phyloP scores from a whole-genome alignment of 495 filamentous ascomycete genomes.

The Penicillium robsamsonii region DNA sequence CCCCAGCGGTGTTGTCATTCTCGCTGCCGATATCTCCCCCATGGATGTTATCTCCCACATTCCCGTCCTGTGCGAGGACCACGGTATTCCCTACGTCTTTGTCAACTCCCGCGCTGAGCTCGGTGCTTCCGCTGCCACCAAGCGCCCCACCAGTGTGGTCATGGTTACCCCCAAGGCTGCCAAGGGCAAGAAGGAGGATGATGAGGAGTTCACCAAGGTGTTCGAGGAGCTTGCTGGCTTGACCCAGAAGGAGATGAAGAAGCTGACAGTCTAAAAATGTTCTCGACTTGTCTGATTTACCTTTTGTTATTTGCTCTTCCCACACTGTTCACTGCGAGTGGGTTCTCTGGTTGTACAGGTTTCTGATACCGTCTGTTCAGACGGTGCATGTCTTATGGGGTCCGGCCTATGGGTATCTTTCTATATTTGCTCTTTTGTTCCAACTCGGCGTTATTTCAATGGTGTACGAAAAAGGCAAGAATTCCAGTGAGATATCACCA shows the following conservation, averaged over 20 bases:
- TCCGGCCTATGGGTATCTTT: slow-evolving; percentile 47
- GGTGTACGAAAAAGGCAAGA: slow-evolving; percentile 50
- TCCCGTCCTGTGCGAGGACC: slow-evolving; percentile 95
- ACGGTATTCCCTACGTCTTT: slow-evolving; percentile 91
- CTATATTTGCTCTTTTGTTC: slow-evolving; percentile 39
- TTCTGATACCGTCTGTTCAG: slow-evolving; percentile 42
- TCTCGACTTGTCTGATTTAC: slow-evolving; percentile 26
- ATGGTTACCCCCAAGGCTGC: slow-evolving; percentile 68
- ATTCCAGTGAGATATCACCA: slow-evolving; percentile 34
- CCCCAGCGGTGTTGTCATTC: slow-evolving; percentile 74
- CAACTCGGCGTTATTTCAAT: slow-evolving; percentile 45
- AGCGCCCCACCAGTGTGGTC: slow-evolving; percentile 91
- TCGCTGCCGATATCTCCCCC: slow-evolving; percentile 95
- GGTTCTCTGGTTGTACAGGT: slow-evolving; percentile 46
- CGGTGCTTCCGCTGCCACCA: slow-evolving; percentile 85
- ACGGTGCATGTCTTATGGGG: slow-evolving; percentile 47
- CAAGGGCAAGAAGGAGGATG: slow-evolving; percentile 54
- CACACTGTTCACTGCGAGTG: slow-evolving; percentile 30
- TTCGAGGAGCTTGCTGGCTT: slow-evolving; percentile 72
- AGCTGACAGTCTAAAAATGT: slow-evolving; percentile 43
- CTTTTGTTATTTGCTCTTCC: slow-evolving; percentile 26
- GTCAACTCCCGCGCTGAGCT: slow-evolving; percentile 84
- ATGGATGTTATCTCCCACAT: slow-evolving; percentile 98
- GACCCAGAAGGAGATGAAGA: slow-evolving; percentile 65
- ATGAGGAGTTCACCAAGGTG: slow-evolving; percentile 67